Conservation (phyloP, 192 early-diverging fungal genomes). For the Linnemannia schmuckeri region DNA sequence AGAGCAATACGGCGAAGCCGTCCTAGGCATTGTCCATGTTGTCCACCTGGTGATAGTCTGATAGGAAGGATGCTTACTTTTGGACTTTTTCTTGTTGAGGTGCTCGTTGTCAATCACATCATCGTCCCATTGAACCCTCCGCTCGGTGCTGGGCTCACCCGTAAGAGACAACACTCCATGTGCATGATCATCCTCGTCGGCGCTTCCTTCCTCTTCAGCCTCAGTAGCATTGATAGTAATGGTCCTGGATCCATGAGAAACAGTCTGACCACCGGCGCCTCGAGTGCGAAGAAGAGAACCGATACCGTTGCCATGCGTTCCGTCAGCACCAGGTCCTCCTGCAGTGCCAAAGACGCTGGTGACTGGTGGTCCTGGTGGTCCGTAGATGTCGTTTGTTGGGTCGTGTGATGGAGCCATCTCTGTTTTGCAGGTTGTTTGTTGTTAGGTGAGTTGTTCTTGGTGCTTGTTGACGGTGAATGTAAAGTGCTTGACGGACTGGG, state of each 20-base stretch:
- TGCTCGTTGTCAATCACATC: constrained; percentile 79
- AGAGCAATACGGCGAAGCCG: not conserved
- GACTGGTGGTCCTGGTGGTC: constrained; percentile 17
- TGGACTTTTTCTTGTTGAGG: constrained; percentile 76
- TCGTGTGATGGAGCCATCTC: constrained; percentile 15
- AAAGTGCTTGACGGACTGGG: not conserved
- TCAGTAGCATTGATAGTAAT: constrained; percentile 50
- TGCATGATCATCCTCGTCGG: constrained; percentile 15
- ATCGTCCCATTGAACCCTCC: constrained; percentile 74
- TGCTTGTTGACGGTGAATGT: not conserved
- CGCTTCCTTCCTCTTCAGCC: constrained; percentile 22
- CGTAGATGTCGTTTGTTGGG: constrained; percentile 32
- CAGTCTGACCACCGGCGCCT: constrained; percentile 30
- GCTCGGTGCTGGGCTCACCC: constrained; percentile 59
- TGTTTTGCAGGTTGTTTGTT: not conserved
- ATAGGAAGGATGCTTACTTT: constrained; percentile 59
- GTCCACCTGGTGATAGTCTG: not conserved
- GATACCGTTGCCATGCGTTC: not conserved
- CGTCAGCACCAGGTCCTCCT: not conserved
- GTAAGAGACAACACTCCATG: constrained; percentile 64
- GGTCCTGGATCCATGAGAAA: constrained; percentile 52
- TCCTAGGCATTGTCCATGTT: not conserved
- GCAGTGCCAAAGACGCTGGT: constrained; percentile 9
- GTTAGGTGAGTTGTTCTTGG: not conserved
- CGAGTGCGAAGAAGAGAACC: constrained; percentile 15